phyloP scores from a whole-genome alignment of 2,329 filamentous ascomycete genomes.

The Colletotrichum sojae region DNA sequence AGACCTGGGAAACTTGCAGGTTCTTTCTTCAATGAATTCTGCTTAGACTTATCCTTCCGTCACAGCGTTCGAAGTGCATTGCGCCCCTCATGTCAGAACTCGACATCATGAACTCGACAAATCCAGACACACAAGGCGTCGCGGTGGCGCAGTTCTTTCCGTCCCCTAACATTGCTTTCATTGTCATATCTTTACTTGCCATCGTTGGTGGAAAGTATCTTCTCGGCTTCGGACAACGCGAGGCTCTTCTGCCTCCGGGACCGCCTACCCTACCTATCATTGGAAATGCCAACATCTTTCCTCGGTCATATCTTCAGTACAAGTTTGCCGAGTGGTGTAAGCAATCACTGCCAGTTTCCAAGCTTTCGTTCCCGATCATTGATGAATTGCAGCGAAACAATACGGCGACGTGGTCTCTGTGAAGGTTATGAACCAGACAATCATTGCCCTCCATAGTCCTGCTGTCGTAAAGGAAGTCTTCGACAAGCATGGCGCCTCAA shows the following conservation, averaged over 20 bases:
- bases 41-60: no score
- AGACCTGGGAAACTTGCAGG: background rate
- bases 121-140: background rate
- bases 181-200: background rate
- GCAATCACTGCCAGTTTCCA: background rate
- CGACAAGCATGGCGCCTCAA: background rate
- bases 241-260: background rate
- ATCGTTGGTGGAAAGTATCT: background rate
- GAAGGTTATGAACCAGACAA: conserved; percentile 1
- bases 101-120: background rate
- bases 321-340: conserved; percentile 3
- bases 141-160: background rate
- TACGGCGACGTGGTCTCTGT: background rate
- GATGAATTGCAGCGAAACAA: background rate
- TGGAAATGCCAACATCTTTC: background rate
- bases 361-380: background rate
- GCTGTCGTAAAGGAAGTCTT: background rate
- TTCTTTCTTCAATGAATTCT: background rate
- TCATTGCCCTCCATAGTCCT: background rate
- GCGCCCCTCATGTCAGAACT: background rate
- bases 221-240: background rate
- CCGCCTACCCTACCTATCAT: background rate
- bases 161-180: background rate
- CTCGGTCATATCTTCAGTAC: background rate
- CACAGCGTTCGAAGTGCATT: no score